Percentiles rank a stretch among this genome's conserved stretches.
phyloP scores from a whole-genome alignment of 2,329 filamentous ascomycete genomes.

The Nothomitra cinnamomea region DNA sequence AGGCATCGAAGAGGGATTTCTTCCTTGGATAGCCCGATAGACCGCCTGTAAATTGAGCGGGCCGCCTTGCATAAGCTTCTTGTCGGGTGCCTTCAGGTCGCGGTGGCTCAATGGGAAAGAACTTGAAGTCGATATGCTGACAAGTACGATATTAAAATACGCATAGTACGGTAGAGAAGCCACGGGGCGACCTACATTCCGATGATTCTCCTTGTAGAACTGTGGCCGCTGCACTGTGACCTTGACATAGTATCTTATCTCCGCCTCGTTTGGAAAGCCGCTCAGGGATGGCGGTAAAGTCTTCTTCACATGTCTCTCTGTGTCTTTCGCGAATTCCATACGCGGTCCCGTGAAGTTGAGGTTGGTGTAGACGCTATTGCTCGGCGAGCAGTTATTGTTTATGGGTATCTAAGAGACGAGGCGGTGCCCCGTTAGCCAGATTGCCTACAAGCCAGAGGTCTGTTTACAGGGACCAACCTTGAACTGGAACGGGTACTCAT shows the following conservation, averaged over 20 bases:
- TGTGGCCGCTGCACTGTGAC: conserved; percentile 82
- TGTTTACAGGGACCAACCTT: conserved; percentile 33
- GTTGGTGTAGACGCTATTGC: conserved; percentile 19
- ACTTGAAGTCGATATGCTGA: conserved; percentile 45
- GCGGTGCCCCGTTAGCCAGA: neutral
- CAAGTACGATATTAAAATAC: neutral
- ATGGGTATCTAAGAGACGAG: conserved; percentile 30
- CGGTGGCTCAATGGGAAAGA: conserved; percentile 84
- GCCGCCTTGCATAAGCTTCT: conserved; percentile 69
- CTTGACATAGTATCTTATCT: conserved; percentile 89
- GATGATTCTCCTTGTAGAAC: conserved; percentile 79
- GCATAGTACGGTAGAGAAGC: neutral
- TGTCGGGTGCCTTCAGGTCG: conserved; percentile 47
- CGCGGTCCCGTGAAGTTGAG: conserved; percentile 15
- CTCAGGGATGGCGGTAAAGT: conserved; percentile 78
- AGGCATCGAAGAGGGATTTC: conserved; percentile 38
- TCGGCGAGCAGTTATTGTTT: conserved; percentile 51
- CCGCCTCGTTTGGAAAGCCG: conserved; percentile 73
- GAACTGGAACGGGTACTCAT: conserved; percentile 64
- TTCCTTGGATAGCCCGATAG: conserved; percentile 28
- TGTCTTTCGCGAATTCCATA: conserved; percentile 3
- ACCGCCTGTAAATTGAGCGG: conserved; percentile 37
- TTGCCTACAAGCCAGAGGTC: neutral
- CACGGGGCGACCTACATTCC: conserved; percentile 23
- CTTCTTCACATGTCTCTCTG: conserved; percentile 52